phyloP scores from a whole-genome alignment of 768 basidiomycete species.

The Hericium coralloides region DNA sequence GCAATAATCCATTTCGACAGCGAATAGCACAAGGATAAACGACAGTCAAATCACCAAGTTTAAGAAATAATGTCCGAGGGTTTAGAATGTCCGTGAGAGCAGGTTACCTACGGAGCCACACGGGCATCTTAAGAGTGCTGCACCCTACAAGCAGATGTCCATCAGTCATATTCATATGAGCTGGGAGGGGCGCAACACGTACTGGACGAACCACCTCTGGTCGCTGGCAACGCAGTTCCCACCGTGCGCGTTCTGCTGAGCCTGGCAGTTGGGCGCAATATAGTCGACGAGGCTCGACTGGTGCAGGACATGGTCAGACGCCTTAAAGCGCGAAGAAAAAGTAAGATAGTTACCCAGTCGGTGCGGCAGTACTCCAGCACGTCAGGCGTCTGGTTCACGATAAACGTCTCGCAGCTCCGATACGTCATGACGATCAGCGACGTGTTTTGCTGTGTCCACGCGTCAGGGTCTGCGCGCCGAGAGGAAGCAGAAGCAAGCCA shows the following conservation, averaged over 20 bases:
- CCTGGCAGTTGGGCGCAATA: constrained; percentile 38
- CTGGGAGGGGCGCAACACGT: not conserved
- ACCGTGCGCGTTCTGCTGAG: constrained; percentile 41
- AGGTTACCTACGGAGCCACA: not conserved
- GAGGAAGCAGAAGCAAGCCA: not conserved
- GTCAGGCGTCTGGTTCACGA: constrained; percentile 36
- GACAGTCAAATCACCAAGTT: too few species aligned
- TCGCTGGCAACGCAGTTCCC: constrained; percentile 39
- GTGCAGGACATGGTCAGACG: too few species aligned
- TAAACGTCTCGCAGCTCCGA: constrained; percentile 35
- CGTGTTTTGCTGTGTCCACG: constrained; percentile 17
- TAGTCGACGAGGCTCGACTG: constrained; percentile 30
- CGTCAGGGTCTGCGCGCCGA: not conserved
- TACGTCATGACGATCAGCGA: constrained; percentile 34
- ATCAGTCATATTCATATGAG: not conserved
- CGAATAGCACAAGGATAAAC: too few species aligned
- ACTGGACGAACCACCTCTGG: constrained; percentile 39
- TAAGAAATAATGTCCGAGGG: too few species aligned
- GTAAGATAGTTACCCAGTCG: constrained; percentile 35
- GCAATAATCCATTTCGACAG: too few species aligned
- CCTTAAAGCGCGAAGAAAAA: too few species aligned
- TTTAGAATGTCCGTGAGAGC: not conserved
- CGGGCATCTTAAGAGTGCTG: not conserved
- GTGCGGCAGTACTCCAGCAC: constrained; percentile 36
- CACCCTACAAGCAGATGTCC: not conserved